Base-by-base conservation (phyloP, 495 filamentous ascomycete species). In the Cercophora sp. region DNA sequence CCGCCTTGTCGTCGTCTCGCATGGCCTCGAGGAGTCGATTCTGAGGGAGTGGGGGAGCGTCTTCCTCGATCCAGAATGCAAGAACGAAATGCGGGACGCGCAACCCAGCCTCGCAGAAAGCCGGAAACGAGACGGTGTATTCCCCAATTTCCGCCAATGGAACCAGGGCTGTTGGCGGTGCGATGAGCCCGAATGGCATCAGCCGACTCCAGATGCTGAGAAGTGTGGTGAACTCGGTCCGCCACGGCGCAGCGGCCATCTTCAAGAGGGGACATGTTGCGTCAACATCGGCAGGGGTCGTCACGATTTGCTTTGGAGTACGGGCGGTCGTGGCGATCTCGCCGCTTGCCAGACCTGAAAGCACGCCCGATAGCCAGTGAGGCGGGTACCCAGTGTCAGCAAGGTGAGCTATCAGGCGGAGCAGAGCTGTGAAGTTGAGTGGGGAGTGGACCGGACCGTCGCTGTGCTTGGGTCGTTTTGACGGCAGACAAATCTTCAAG, bases 401-500 rank as follows among this genome's bases (percentile, higher is more conserved):
- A n/a, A 68, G 44, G 26, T 64, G 57, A 1, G 46, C 46, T 2
- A 70, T 42, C n/a, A 69, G 55, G 10, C 61, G 63, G 16, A 70
- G 18, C 36, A 70, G 61, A 18, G 41, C 52, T 1, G 60, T 65
- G 19, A 66, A 52, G 37, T 70, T 70, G 6, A 68, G 49, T 5
- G 70, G 68, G 4, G 60, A 57, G 15, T 57, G 48, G 10, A 64
- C 42, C 4, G 36, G 36, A 1, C n/a, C 24, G 8, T 15, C 2
- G 15, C 42, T 44, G 11, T 4, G n/a, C 4, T 31, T 36, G 4
- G 45, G 25, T 1, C 59, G 59, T 5, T 43, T 31, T 24, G 54
- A 60, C 3, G 65, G 68, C 16, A 70, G 39, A 11, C 58, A 63
- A 37, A 69, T 57, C 42, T 71, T 73, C 48, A 72, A 57, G 51